A percentile compares a stretch with the other conserved stretches of the same genome.
phyloP scores from a whole-genome alignment of 345 rosid species.

The Corymbia maculata region DNA sequence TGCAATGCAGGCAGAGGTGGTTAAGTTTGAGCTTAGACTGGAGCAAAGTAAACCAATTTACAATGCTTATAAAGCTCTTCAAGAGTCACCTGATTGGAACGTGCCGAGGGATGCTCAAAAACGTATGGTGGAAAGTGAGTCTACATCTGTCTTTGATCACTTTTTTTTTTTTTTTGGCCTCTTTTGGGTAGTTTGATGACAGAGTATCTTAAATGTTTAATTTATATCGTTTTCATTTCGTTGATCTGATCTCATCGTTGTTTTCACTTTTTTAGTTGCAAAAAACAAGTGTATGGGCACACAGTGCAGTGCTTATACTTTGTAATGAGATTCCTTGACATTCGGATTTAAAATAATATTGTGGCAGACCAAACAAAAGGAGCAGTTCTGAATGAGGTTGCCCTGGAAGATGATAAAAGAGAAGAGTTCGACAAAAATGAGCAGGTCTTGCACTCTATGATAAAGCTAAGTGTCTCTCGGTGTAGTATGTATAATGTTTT shows the following conservation, averaged over 20 bases:
- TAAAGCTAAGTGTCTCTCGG: background rate
- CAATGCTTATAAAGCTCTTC: constrained; percentile 62
- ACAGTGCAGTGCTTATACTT: background rate
- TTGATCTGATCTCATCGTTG: background rate
- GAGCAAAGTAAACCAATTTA: constrained; percentile 70
- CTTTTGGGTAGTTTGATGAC: background rate
- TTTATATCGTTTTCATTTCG: background rate
- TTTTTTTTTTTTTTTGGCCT: background rate
- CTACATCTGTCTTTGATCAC: background rate
- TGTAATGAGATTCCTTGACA: background rate
- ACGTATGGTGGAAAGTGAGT: constrained; percentile 66
- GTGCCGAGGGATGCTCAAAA: constrained; percentile 54
- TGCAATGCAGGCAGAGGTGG: constrained; percentile 56
- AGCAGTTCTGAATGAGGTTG: constrained; percentile 81
- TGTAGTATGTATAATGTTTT: background rate
- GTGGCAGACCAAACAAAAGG: constrained; percentile 60
- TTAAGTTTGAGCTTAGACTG: constrained; percentile 54
- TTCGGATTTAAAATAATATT: background rate
- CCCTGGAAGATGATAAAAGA: constrained; percentile 77
- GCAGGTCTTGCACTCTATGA: constrained; percentile 40
- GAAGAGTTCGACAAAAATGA: constrained; percentile 75
- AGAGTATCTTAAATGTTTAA: background rate
- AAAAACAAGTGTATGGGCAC: background rate
- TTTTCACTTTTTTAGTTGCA: background rate
- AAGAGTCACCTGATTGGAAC: constrained; percentile 54